Percentiles rank a stretch among this genome's conserved stretches.
These are phyloP conservation scores for Solanum chaucha DNA, from an alignment of 257 asterid species.

Conservation along the genomic window DNA sequence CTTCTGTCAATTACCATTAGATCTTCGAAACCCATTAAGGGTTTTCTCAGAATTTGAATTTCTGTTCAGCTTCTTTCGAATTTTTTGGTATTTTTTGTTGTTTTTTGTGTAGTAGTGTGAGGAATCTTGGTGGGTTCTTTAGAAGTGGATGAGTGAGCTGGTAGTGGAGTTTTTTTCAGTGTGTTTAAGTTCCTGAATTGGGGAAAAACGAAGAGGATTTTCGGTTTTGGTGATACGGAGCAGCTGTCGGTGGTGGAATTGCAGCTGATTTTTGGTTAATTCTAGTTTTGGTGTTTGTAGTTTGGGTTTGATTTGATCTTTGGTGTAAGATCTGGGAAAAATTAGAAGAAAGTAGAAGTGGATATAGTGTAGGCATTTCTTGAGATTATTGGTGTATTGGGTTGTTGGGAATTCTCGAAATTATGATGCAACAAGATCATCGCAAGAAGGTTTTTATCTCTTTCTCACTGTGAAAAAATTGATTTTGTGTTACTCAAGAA, in stretches of 20 bases:
- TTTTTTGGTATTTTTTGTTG: not conserved
- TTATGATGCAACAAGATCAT: slow-evolving; percentile 60
- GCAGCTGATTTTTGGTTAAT: not conserved
- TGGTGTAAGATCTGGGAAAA: not conserved
- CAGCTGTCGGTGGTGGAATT: not conserved
- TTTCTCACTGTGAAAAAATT: not conserved
- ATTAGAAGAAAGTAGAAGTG: not conserved
- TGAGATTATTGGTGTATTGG: not conserved
- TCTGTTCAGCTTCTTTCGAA: not conserved
- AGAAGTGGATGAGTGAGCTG: not conserved
- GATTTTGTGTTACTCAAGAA: not conserved
- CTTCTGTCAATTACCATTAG: not conserved
- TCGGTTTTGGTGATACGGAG: not conserved
- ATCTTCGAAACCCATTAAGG: not conserved
- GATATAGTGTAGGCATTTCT: not conserved
- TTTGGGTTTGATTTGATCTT: not conserved
- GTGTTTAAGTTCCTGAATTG: not conserved
- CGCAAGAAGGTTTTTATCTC: slow-evolving; percentile 40
- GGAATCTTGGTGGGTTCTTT: not conserved
- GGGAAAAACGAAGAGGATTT: not conserved
- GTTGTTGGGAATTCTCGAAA: not conserved
- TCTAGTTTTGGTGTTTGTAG: not conserved
- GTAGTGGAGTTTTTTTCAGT: not conserved
- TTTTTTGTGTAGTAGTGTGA: not conserved
- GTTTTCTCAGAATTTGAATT: not conserved